phyloP scores from a whole-genome alignment of 2,329 filamentous ascomycete species.

The Sporothrix luriei region DNA sequence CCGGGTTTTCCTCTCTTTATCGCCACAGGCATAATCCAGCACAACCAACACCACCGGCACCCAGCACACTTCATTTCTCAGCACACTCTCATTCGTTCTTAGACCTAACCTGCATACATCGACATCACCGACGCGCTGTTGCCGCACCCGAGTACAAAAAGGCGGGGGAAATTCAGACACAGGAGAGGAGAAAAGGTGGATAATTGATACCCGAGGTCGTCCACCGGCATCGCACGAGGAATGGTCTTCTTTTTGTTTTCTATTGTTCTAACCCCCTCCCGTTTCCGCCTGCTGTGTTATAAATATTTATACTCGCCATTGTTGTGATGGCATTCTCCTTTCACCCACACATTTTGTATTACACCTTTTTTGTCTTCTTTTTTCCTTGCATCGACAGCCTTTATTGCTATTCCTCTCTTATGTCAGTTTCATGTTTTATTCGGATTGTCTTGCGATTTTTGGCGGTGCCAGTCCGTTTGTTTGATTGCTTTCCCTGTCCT shows the following conservation, averaged over 20 bases:
- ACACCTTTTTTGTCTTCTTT: not conserved
- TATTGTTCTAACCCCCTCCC: conserved; percentile 21
- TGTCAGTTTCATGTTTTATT: conserved; percentile 9
- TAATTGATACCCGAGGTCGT: conserved; percentile 37
- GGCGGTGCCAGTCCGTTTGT: not conserved
- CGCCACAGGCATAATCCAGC: conserved; percentile 12
- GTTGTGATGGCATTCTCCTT: not conserved
- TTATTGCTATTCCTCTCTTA: conserved; percentile 28
- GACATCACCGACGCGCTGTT: conserved; percentile 23
- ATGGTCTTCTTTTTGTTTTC: conserved; percentile 32
- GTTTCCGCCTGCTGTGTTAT: conserved; percentile 19
- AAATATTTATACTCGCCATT: conserved; percentile 10
- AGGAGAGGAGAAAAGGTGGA: conserved; percentile 31
- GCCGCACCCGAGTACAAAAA: conserved; percentile 15
- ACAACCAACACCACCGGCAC: not conserved
- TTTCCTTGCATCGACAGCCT: not conserved
- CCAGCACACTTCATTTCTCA: conserved; percentile 12
- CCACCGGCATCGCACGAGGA: conserved; percentile 34
- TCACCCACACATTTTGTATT: not conserved
- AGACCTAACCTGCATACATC: not conserved
- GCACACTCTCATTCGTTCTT: not conserved
- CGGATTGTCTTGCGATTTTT: not conserved
- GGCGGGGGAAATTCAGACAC: not conserved
- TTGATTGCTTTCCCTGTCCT: not conserved
- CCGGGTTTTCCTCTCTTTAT: not conserved